A percentile compares a stretch with the other conserved stretches of the same genome.
phyloP scores from a whole-genome alignment of 345 rosid genomes.

The Odontarrhena argentea region DNA sequence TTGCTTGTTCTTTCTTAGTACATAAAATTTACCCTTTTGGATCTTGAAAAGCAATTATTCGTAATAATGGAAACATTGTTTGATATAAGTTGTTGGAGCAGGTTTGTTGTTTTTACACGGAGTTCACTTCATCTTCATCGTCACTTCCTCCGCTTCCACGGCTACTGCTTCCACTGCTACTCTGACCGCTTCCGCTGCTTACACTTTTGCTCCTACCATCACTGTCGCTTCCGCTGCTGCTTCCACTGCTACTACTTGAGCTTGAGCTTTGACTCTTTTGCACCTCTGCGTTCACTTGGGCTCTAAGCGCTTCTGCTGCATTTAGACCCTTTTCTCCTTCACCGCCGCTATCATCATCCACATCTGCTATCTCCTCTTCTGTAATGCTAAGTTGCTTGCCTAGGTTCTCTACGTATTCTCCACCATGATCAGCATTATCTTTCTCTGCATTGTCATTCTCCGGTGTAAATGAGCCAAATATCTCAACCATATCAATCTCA shows the following conservation, averaged over 20 bases:
- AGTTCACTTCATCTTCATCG: slow-evolving; percentile 68
- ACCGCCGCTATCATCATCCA: slow-evolving; percentile 57
- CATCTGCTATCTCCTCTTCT: slow-evolving; percentile 88
- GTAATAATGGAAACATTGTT: slow-evolving; percentile 24
- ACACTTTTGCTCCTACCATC: slow-evolving; percentile 60
- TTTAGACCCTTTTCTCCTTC: slow-evolving; percentile 70
- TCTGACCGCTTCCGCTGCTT: slow-evolving; percentile 64
- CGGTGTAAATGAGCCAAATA: slow-evolving; percentile 63
- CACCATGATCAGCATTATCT: slow-evolving; percentile 39
- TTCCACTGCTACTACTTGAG: slow-evolving; percentile 74
- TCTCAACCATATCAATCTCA: slow-evolving; percentile 59
- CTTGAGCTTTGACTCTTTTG: slow-evolving; percentile 52
- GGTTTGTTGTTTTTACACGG: slow-evolving; percentile 45
- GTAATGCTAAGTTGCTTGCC: slow-evolving; percentile 26
- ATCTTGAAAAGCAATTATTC: slow-evolving; percentile 29
- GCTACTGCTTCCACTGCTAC: slow-evolving; percentile 52
- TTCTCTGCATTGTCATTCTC: slow-evolving; percentile 48
- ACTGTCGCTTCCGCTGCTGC: slow-evolving; percentile 65
- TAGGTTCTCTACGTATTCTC: slow-evolving; percentile 29
- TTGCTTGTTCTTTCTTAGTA: slow-evolving; percentile 2
- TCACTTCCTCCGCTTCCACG: slow-evolving; percentile 42
- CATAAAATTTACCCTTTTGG: slow-evolving; percentile 11
- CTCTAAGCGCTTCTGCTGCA: slow-evolving; percentile 93
- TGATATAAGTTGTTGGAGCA: slow-evolving; percentile 5
- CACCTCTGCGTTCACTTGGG: slow-evolving; percentile 69